These are phyloP conservation scores for Ogataea ganodermae DNA, from an alignment of 805 yeast genomes.

Conservation along the genomic window DNA sequence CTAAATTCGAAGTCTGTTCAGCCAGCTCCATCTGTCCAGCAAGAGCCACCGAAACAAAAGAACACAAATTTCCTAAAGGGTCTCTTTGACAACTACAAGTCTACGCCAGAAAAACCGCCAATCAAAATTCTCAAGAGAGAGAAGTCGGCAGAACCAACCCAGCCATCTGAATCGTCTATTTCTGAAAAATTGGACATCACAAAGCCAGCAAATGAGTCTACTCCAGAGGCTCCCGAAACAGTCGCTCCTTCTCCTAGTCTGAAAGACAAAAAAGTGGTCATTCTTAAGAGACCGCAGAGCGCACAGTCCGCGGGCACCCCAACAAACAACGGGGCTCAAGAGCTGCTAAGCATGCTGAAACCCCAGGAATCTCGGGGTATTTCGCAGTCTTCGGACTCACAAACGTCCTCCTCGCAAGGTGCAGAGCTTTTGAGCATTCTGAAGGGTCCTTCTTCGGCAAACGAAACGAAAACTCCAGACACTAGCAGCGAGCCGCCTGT, in stretches of 20 bases:
- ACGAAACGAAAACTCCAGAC: neutral
- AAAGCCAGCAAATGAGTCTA: conserved; percentile 17
- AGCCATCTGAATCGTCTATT: neutral
- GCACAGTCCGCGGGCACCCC: conserved; percentile 2
- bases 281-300: conserved; percentile 15
- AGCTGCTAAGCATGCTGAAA: conserved; percentile 8
- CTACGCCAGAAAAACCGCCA: neutral
- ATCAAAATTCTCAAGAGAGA: conserved; percentile 21
- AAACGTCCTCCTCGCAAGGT: conserved; percentile 5
- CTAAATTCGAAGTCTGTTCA: conserved; percentile 24
- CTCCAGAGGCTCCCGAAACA: conserved; percentile 2
- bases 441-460: conserved; percentile 11
- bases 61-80: conserved; percentile 22
- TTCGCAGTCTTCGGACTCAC: neutral
- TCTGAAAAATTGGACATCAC: conserved; percentile 16
- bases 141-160: neutral
- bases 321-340: conserved; percentile 1
- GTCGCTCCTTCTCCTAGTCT: conserved; percentile 4
- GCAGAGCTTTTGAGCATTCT: conserved; percentile 18
- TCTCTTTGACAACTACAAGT: conserved; percentile 20
- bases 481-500: neutral
- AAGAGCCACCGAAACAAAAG: conserved; percentile 6
- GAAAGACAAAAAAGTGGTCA: conserved; percentile 12
- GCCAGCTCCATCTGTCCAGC: neutral
- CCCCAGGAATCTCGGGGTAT: neutral